A percentile compares a stretch with the other conserved stretches of the same genome.
These are phyloP conservation scores for Eucalyptus cloeziana DNA, from an alignment of 345 rosid genomes.

Conservation along the genomic window DNA sequence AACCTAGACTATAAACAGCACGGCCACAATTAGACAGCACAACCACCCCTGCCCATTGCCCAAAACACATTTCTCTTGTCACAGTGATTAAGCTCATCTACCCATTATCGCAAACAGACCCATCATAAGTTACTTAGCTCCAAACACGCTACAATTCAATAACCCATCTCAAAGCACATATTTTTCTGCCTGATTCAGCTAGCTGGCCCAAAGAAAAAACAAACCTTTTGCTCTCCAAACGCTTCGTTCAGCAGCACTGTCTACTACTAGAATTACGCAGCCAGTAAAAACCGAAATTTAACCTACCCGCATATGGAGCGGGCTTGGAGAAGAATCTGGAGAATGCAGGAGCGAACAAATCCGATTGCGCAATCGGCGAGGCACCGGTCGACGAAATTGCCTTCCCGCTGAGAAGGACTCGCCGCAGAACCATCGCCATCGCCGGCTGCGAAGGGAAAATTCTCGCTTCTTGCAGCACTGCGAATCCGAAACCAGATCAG, in stretches of 20 bases:
- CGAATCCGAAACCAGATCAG: not conserved
- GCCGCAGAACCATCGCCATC: not conserved
- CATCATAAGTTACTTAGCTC: not conserved
- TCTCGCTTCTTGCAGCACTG: not conserved
- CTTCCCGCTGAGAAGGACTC: not conserved
- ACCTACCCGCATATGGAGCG: not conserved
- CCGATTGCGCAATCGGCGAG: not conserved
- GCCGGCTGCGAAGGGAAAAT: not conserved
- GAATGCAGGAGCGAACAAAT: not conserved
- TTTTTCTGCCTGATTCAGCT: not conserved
- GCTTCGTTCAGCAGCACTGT: not conserved
- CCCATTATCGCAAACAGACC: not conserved
- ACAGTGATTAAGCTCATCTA: not conserved
- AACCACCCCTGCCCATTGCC: not conserved
- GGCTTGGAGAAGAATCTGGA: not conserved
- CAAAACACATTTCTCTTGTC: not conserved
- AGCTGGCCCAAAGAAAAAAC: not conserved
- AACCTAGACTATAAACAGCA: not conserved
- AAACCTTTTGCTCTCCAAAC: not conserved
- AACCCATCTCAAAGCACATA: not conserved
- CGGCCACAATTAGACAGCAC: not conserved
- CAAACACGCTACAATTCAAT: not conserved
- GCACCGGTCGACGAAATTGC: not conserved
- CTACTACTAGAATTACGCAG: not conserved
- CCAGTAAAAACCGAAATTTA: not conserved